Conservation (phyloP, 2,329 filamentous ascomycete species). For the Zymoseptoria crescenta region DNA sequence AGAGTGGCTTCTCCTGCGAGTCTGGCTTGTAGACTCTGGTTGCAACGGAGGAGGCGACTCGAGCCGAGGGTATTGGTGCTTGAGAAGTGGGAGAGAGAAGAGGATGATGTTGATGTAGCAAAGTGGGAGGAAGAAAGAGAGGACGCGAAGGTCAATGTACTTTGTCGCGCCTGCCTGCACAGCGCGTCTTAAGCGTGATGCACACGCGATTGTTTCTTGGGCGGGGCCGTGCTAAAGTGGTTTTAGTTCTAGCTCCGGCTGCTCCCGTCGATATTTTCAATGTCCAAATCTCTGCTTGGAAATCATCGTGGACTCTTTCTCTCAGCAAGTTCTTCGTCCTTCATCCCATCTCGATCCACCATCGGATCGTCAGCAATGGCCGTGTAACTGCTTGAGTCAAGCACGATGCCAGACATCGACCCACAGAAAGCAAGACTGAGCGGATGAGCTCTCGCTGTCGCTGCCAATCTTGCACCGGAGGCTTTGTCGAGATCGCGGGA, state of each 20-base stretch:
- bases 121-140: neutral
- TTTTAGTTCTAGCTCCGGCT: neutral
- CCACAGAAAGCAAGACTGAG: neutral
- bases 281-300: neutral
- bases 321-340: neutral
- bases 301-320: neutral
- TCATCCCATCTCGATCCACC: neutral
- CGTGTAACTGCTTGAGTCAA: neutral
- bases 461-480: neutral
- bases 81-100: constrained; percentile 3
- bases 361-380: neutral
- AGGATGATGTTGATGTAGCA: neutral
- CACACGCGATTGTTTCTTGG: neutral
- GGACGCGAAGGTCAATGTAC: neutral
- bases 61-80: constrained; percentile 15
- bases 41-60: constrained; percentile 4
- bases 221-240: too few species aligned
- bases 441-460: neutral
- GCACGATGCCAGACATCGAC: neutral
- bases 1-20: constrained; percentile 7
- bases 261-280: neutral
- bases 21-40: constrained; percentile 1
- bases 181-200: neutral
- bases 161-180: too few species aligned
- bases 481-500: neutral